These are phyloP conservation scores for Talaromyces rugulosus DNA, from an alignment of 2,329 filamentous ascomycete species.

Conservation along the genomic window DNA sequence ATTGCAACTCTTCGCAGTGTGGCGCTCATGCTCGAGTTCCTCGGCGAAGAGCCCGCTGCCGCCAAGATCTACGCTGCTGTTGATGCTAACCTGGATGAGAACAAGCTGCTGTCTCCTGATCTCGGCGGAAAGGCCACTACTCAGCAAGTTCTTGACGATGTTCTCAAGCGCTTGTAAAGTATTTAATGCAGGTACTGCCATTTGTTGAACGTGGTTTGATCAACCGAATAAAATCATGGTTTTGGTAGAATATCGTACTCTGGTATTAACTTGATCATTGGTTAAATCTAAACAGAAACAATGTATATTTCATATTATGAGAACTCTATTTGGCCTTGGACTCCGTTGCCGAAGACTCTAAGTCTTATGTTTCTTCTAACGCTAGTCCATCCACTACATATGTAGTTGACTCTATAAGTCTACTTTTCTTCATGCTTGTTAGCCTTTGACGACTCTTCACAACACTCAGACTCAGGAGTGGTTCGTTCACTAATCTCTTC, in stretches of 20 bases:
- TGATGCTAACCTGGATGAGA: constrained; percentile 83
- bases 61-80: constrained; percentile 88
- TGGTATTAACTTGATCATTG: too few relatives aligned
- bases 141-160: constrained; percentile 79
- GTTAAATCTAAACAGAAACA: too few relatives aligned
- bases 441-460: background rate
- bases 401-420: background rate
- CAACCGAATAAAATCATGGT: background rate
- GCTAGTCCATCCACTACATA: background rate
- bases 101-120: constrained; percentile 77
- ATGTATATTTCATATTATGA: too few relatives aligned
- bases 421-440: background rate
- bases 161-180: constrained; percentile 71
- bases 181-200: constrained; percentile 11
- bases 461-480: background rate
- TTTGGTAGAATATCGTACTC: background rate
- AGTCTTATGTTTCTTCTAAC: background rate
- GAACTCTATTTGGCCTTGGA: too few relatives aligned
- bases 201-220: constrained; percentile 9
- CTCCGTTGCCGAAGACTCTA: background rate
- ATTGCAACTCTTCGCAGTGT: constrained; percentile 90
- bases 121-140: constrained; percentile 84
- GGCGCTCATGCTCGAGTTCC: constrained; percentile 93
- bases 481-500: constrained; percentile 11
- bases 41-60: constrained; percentile 80